Base-by-base conservation (phyloP, 257 asterid genomes). In the Paulownia fortunei region DNA sequence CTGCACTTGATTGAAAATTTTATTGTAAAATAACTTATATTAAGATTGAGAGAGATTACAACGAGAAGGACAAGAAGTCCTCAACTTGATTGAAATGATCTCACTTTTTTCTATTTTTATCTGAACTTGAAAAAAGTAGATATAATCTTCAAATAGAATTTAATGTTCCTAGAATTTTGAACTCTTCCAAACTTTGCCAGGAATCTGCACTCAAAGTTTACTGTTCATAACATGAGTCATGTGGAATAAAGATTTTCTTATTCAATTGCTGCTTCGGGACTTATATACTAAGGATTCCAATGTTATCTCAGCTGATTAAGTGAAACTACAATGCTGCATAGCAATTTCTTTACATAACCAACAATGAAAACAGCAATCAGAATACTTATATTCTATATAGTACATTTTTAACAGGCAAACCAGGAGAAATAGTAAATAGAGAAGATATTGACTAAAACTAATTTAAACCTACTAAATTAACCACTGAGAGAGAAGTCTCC, bases 61-160 rank as follows among this genome's bases (percentile, higher is more conserved):
- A 12, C 4, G 44, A 72, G 36, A 19, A 61, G 18, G 19, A 23
- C 26, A 62, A 62, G 19, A 47, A 60, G 63, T 46, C 72, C 67
- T 19, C 5, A 12, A 21, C 39, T 37, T 44, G 23, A 19, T 10
- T 37, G 41, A 72, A 19, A 72, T 39, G 16, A 3, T 2, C 68
- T 55, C 37, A 72, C 68, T 54, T 62, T 27, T 46, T 37, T 62
- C 58, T 74, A 32, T 44, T 54, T n/a, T 1, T 26, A 30, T 21
- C 47, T 56, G 59, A 77, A 69, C 62, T 37, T 34, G 26, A 62
- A 74, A 4, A 47, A 46, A 39, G 55, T 32, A 73, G n/a, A 60
- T 26, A 59, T 24, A 67, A 23, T 23, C 16, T 9, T 34, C 65
- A 36, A 63, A 39, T 24, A 64, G n/a, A 30, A 46, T n/a, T 0